Evolutionary conservation across 169 alveolate species (phyloP).

Genomic region (Pseudocohnilembus persalinus): DNA sequence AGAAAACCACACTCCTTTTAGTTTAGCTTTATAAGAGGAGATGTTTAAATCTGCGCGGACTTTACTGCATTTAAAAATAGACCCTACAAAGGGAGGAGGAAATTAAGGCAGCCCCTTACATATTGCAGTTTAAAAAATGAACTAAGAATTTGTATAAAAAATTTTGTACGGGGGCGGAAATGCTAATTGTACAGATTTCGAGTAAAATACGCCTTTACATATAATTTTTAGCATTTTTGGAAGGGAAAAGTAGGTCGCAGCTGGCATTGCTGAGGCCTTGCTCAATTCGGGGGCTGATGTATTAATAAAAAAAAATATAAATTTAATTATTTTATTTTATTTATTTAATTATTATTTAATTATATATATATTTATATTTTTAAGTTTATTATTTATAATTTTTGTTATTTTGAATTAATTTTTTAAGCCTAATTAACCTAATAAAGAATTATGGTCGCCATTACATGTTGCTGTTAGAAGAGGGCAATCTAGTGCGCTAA

Average conservation of each 20-base stretch:
- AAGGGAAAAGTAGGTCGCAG: slow-evolving; percentile 11
- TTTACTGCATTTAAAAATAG: slow-evolving; percentile 29
- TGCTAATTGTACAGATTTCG: slow-evolving; percentile 31
- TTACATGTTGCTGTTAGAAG: slow-evolving; percentile 13
- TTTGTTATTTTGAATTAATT: neutral
- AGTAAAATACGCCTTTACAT: slow-evolving; percentile 44
- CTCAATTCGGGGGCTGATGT: slow-evolving; percentile 1
- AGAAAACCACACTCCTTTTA: slow-evolving; percentile 37
- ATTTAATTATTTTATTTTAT: too few species aligned
- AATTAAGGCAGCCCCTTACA: slow-evolving; percentile 30
- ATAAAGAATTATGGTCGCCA: slow-evolving; percentile 25
- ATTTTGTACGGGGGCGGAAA: slow-evolving; percentile 36
- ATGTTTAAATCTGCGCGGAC: slow-evolving; percentile 24
- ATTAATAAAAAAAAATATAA: too few species aligned
- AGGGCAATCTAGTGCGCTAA: slow-evolving; percentile 4
- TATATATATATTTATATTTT: too few species aligned
- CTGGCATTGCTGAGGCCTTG: slow-evolving; percentile 7
- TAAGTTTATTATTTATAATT: too few species aligned
- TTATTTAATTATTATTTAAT: too few species aligned
- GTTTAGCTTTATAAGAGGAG: slow-evolving; percentile 38
- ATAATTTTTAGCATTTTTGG: slow-evolving; percentile 28
- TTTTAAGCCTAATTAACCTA: neutral
- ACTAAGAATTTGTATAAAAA: slow-evolving; percentile 26
- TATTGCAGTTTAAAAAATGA: slow-evolving; percentile 38
- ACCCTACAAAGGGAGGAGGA: slow-evolving; percentile 40